Percentiles rank a stretch among this genome's conserved stretches.
Conservation (phyloP, 495 filamentous ascomycete genomes). For the Tuber aestivum region DNA sequence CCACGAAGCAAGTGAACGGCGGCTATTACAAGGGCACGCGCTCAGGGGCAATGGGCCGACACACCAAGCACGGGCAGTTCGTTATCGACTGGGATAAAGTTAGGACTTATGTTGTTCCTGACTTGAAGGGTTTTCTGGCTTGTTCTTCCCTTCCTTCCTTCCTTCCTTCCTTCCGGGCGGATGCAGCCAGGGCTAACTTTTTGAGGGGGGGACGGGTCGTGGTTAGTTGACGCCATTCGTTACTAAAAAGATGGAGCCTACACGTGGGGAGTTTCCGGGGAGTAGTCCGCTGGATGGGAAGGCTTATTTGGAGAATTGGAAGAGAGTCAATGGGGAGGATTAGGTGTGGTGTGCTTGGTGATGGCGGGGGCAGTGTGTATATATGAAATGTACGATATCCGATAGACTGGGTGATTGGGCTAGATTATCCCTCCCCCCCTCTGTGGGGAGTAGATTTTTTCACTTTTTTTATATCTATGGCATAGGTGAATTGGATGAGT, state of each 20-base stretch:
- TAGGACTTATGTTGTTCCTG: constrained; percentile 78
- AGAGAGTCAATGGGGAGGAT: constrained; percentile 60
- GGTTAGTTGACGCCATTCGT: constrained; percentile 82
- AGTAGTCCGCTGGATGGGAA: constrained; percentile 54
- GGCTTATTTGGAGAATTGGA: constrained; percentile 61
- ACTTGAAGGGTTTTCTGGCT: constrained; percentile 67
- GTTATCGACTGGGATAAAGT: constrained; percentile 77
- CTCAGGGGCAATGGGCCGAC: constrained; percentile 75
- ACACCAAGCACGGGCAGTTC: constrained; percentile 80
- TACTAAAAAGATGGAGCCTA: constrained; percentile 54
- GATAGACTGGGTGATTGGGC: constrained; percentile 3
- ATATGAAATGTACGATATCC: constrained; percentile 28
- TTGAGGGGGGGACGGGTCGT: constrained; percentile 11
- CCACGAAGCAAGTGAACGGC: constrained; percentile 85
- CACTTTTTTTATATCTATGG: not conserved
- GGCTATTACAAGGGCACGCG: constrained; percentile 96
- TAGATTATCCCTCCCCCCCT: not conserved
- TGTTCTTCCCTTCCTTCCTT: constrained; percentile 21
- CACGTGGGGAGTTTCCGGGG: constrained; percentile 48
- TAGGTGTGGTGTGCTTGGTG: constrained; percentile 37
- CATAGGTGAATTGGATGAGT: not conserved
- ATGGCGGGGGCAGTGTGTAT: constrained; percentile 6
- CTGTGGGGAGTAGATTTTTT: not conserved
- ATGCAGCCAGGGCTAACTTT: not conserved
- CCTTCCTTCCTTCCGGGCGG: not conserved